Conservation (phyloP, 1,284 basidiomycete species). For the Fomitopsis schrenkii region DNA sequence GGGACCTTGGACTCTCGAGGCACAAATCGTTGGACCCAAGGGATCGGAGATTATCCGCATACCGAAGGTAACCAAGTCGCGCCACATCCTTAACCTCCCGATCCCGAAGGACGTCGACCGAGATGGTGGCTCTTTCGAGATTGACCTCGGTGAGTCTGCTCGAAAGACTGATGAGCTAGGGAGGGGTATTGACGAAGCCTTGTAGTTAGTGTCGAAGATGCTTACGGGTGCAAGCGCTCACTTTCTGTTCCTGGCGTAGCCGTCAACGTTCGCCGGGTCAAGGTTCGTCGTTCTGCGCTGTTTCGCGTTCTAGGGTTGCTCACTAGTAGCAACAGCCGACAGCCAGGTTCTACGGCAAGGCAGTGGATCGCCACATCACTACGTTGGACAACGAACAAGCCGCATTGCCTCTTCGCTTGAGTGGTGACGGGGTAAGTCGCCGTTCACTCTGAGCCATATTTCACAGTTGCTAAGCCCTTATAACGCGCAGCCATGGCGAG, state of each 20-base stretch:
- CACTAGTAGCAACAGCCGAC: conserved; percentile 56
- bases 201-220: conserved; percentile 82
- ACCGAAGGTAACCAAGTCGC: conserved; percentile 49
- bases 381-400: conserved; percentile 78
- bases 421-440: conserved; percentile 75
- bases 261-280: conserved; percentile 86
- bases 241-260: conserved; percentile 76
- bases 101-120: conserved; percentile 65
- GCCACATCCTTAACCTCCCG: conserved; percentile 58
- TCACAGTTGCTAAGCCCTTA: conserved; percentile 1
- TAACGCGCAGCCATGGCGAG: conserved; percentile 69
- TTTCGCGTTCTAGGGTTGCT: conserved; percentile 1
- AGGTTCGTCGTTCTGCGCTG: conserved; percentile 41
- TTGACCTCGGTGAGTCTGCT: conserved; percentile 60
- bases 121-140: conserved; percentile 76
- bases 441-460: neutral
- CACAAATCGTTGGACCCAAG: conserved; percentile 71
- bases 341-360: conserved; percentile 76
- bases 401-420: conserved; percentile 75
- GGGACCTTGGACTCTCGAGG: conserved; percentile 83
- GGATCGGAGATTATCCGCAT: conserved; percentile 58
- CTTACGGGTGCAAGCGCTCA: conserved; percentile 80
- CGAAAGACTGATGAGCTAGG: neutral
- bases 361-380: conserved; percentile 51
- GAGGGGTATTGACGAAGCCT: neutral